Conservation (phyloP, 495 filamentous ascomycete genomes). For the Penicillium salamii region DNA sequence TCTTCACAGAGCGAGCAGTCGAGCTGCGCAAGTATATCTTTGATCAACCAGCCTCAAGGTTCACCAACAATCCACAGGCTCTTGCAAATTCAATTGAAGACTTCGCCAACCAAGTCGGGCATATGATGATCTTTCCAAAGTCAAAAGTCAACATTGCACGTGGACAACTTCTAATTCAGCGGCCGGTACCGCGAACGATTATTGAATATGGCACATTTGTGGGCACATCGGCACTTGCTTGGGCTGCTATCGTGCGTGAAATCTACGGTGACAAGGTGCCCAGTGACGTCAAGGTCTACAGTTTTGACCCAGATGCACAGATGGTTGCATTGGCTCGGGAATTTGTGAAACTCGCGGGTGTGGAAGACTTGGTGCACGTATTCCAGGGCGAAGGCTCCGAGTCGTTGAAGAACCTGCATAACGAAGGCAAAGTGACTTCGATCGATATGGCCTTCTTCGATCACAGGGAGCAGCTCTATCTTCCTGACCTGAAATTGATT, state of each 20-base stretch:
- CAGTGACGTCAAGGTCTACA: conserved; percentile 25
- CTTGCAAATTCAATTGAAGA: conserved; percentile 20
- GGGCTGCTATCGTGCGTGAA: conserved; percentile 30
- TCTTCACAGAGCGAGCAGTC: conserved; percentile 9
- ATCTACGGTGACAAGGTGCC: conserved; percentile 14
- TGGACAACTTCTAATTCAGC: conserved; percentile 11
- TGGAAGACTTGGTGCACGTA: conserved; percentile 28
- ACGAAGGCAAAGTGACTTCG: conserved; percentile 20
- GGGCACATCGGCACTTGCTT: conserved; percentile 30
- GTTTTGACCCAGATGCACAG: conserved; percentile 27
- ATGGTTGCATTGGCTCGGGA: conserved; percentile 24
- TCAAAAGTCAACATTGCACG: conserved; percentile 16
- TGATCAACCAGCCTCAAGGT: conserved; percentile 11
- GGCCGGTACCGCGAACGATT: conserved; percentile 20
- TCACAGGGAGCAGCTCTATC: conserved; percentile 30
- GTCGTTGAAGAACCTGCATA: conserved; percentile 21
- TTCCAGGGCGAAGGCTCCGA: conserved; percentile 25
- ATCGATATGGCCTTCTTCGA: conserved; percentile 36
- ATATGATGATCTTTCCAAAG: conserved; percentile 26
- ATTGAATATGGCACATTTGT: conserved; percentile 36
- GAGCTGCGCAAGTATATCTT: conserved; percentile 25
- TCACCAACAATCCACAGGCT: conserved; percentile 24
- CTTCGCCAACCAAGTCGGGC: conserved; percentile 15
- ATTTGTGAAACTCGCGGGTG: conserved; percentile 24
- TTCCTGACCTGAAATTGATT: conserved; percentile 29